Evolutionary conservation across 1,284 basidiomycete genomes (phyloP).

Genomic region (Afroboletus lepidellus): DNA sequence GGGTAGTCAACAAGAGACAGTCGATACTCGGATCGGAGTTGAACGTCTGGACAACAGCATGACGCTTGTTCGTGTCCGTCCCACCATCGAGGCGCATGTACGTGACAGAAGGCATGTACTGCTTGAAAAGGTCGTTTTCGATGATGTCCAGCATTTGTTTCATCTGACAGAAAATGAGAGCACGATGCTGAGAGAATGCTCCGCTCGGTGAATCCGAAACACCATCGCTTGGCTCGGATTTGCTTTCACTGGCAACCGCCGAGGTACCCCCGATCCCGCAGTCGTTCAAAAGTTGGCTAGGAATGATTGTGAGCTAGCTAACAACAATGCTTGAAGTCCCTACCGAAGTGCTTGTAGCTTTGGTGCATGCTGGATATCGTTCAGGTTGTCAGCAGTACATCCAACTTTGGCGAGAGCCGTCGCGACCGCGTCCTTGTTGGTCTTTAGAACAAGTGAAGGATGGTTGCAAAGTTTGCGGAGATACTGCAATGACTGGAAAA

Average conservation of each 20-base stretch:
- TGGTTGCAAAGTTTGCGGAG: conserved; percentile 98
- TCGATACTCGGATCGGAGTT: conserved; percentile 98
- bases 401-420: conserved; percentile 63
- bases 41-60: conserved; percentile 97
- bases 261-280: conserved; percentile 85
- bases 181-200: conserved; percentile 90
- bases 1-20: conserved; percentile 92
- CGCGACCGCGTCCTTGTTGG: conserved; percentile 57
- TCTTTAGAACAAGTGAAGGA: conserved; percentile 85
- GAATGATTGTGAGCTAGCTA: conserved; percentile 6
- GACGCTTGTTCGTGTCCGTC: conserved; percentile 87
- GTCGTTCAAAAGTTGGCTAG: conserved; percentile 88
- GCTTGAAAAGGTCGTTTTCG: conserved; percentile 89
- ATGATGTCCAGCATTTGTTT: conserved; percentile 99
- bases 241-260: conserved; percentile 47
- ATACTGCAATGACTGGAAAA: conserved; percentile 97
- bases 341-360: conserved; percentile 91
- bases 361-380: conserved; percentile 89
- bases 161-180: conserved; percentile 99
- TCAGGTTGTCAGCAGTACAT: conserved; percentile 46
- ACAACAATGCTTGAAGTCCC: conserved; percentile 20
- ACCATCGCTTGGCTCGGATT: conserved; percentile 62
- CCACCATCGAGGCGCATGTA: conserved; percentile 97
- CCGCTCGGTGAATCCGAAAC: conserved; percentile 51
- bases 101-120: conserved; percentile 91